Conservation (phyloP, 2,329 filamentous ascomycete species). For the Microdochium trichocladiopsis region DNA sequence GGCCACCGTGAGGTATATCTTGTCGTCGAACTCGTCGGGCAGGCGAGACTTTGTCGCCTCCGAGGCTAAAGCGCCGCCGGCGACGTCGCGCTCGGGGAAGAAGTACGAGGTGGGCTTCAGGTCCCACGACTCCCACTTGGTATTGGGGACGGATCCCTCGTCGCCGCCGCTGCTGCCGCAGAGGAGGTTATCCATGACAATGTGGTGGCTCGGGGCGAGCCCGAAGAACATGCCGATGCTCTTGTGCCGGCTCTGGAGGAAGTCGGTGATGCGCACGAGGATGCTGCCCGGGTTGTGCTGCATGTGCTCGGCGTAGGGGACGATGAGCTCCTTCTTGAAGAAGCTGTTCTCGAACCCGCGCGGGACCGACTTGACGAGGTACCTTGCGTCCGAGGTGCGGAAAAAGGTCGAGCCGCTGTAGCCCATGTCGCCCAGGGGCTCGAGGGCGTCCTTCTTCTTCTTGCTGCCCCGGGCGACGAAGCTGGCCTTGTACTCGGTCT, state of each 20-base stretch:
- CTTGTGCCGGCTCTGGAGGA: constrained; percentile 47
- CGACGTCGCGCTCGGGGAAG: constrained; percentile 66
- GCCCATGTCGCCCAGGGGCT: constrained; percentile 60
- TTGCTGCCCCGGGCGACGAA: constrained; percentile 35
- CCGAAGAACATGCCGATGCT: constrained; percentile 55
- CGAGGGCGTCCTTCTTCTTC: constrained; percentile 28
- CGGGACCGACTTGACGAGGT: constrained; percentile 65
- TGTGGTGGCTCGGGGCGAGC: constrained; percentile 61
- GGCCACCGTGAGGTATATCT: constrained; percentile 47
- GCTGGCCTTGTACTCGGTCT: constrained; percentile 45
- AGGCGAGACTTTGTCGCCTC: constrained; percentile 59
- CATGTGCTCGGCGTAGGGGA: constrained; percentile 60
- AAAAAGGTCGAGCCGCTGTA: constrained; percentile 75
- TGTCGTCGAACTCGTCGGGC: constrained; percentile 61
- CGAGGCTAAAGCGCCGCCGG: constrained; percentile 54
- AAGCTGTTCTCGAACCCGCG: constrained; percentile 64
- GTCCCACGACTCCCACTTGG: constrained; percentile 64
- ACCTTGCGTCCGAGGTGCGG: constrained; percentile 57
- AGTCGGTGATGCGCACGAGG: constrained; percentile 65
- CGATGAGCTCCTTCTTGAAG: constrained; percentile 59
- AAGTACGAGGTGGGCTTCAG: constrained; percentile 71
- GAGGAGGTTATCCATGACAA: constrained; percentile 72
- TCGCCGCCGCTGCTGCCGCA: constrained; percentile 45
- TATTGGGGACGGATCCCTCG: constrained; percentile 15
- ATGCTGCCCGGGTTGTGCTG: constrained; percentile 49